Evolutionary conservation across 108 stramenopile species (phyloP).

Genomic region (Cyclotella atomus): DNA sequence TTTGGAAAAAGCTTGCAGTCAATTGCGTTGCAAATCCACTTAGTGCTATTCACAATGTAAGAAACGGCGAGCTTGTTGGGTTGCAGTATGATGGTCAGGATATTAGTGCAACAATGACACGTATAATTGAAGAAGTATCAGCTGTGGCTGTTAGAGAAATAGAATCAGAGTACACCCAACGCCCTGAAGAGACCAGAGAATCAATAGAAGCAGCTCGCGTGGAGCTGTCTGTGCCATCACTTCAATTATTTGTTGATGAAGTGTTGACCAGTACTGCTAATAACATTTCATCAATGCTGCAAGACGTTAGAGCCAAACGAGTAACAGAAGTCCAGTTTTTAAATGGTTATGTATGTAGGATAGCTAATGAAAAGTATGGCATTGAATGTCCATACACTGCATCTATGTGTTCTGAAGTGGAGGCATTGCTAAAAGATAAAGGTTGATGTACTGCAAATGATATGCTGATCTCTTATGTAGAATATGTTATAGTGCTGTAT

Average conservation of each 20-base stretch:
- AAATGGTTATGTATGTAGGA: constrained; percentile 72
- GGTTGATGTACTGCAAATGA: too few species aligned
- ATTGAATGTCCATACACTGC: constrained; percentile 59
- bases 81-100: background rate
- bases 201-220: constrained; percentile 5
- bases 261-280: constrained; percentile 66
- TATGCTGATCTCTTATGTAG: background rate
- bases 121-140: constrained; percentile 45
- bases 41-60: constrained; percentile 54
- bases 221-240: constrained; percentile 18
- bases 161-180: background rate
- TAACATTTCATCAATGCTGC: constrained; percentile 83
- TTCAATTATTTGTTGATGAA: constrained; percentile 55
- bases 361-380: constrained; percentile 53
- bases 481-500: too few species aligned
- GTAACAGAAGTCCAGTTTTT: constrained; percentile 79
- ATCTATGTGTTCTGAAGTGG: constrained; percentile 45
- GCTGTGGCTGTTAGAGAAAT: constrained; percentile 32
- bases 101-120: background rate
- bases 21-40: constrained; percentile 84
- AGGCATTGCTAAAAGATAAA: background rate
- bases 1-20: constrained; percentile 79
- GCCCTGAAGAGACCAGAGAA: background rate
- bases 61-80: constrained; percentile 30
- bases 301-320: constrained; percentile 55